Conservation (phyloP, 169 alveolate genomes). For the Miamiensis avidus region DNA sequence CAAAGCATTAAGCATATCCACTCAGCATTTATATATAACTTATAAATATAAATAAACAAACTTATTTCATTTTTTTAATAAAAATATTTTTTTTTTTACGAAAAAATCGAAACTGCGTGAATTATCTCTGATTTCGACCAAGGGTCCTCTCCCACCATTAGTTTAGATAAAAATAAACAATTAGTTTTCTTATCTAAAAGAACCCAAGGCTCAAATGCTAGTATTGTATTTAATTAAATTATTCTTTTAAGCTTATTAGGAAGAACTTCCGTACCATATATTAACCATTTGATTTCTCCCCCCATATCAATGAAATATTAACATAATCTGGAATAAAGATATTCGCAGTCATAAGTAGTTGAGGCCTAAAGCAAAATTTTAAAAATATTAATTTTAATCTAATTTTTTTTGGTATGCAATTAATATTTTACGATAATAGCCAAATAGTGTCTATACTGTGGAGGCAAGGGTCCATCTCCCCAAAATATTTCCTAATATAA, state of each 20-base stretch:
- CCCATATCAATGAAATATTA: neutral
- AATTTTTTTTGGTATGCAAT: neutral
- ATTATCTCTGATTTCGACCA: neutral
- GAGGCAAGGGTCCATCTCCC: neutral
- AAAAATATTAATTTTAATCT: no score
- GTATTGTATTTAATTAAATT: no score
- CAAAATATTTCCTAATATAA: no score
- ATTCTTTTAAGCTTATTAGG: neutral
- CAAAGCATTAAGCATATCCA: neutral
- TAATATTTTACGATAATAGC: neutral
- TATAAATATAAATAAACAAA: no score
- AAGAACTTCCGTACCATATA: neutral
- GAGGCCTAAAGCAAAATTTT: neutral
- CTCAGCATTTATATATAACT: neutral
- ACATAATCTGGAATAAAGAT: neutral
- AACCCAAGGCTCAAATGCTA: neutral
- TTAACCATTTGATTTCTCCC: neutral
- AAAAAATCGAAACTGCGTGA: neutral
- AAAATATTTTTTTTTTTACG: neutral
- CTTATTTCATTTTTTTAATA: no score
- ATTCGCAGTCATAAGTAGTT: neutral
- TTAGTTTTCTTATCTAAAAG: neutral
- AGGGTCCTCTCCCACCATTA: neutral
- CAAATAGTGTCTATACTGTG: neutral
- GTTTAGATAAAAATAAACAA: neutral